Evolutionary conservation across 352 stramenopile species (phyloP).

Genomic region (Ophiocytium majus): DNA sequence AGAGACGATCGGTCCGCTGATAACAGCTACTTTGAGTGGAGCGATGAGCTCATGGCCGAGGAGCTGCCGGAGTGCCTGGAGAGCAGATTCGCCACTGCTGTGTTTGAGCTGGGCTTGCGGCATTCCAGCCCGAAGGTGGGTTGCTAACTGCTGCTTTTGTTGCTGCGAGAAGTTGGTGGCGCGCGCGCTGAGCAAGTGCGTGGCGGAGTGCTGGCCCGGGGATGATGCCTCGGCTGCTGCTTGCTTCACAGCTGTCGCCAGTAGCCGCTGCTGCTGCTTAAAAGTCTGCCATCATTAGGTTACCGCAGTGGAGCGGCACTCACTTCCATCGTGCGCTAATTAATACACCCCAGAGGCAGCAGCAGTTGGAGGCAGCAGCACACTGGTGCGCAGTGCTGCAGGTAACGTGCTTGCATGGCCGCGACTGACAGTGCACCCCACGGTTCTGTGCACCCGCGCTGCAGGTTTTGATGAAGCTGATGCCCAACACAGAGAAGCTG

Average conservation of each 20-base stretch:
- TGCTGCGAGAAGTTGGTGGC: too few relatives aligned
- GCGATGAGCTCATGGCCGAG: conserved; percentile 39
- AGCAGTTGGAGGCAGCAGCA: not conserved
- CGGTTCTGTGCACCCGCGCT: too few relatives aligned
- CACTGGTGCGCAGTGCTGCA: not conserved
- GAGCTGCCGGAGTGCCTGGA: conserved; percentile 23
- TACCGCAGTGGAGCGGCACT: too few relatives aligned
- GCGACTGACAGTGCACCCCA: too few relatives aligned
- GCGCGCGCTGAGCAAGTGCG: too few relatives aligned
- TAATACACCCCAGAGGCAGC: not conserved
- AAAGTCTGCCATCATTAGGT: too few relatives aligned
- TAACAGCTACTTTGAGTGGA: conserved; percentile 43
- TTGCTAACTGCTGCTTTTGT: too few relatives aligned
- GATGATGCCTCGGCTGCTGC: too few relatives aligned
- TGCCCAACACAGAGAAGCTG: conserved; percentile 54
- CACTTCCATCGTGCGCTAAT: too few relatives aligned
- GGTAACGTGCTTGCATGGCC: not conserved
- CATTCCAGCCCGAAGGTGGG: conserved; percentile 50
- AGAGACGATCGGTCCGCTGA: conserved; percentile 31
- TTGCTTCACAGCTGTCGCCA: too few relatives aligned
- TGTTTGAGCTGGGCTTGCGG: conserved; percentile 54
- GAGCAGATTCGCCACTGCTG: conserved; percentile 34
- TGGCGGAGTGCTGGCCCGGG: too few relatives aligned
- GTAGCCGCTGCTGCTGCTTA: too few relatives aligned
- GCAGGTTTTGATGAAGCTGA: conserved; percentile 62